Evolutionary conservation across 352 stramenopile genomes (phyloP), one percentile per base, ranked within the genome.

Genomic region (Pythium plurisporium): DNA sequence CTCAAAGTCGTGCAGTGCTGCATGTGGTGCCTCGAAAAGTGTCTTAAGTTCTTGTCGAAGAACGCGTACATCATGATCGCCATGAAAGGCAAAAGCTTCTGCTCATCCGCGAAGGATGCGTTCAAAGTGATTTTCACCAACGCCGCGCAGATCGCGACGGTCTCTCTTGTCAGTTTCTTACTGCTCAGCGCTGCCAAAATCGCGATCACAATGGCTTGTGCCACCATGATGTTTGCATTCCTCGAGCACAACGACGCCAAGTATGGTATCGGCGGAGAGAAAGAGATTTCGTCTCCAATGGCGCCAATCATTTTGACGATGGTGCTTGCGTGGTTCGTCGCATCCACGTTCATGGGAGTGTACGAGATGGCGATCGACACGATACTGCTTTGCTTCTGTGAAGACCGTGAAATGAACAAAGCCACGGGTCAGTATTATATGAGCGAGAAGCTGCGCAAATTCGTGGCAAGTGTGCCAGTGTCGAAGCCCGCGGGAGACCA

Each of bases 21-120:
- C 66, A 76, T 99, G 46, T 98, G 91, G 84, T 99, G 95, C 72
- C 86, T 96, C 43, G 83, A 96, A 49, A 98, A 97, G 60, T 97
- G 91, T 60, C 87, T 99, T 67, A 97, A 98, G 64, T 99, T 99
- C 62, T 69, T 99, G 27, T 98, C 96, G 67, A 97, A 96, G 66
- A 99, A 99, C 77, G 88, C 90, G 14, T 98, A 97, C 70, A 97
- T 98, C 42, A 50, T 94, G 34, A 83, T 95, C 58, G 85, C 83
- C 20, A 90, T 90, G 68, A 73, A 83, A 25, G 80, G 83, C n/a
- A 72, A 61, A 43, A 89, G 76, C 7, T 96, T 96, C 58, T 95
- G 86, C 65, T 67, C 79, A 12, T 90, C 94, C 0, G 96, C 95
- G n/a, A 85, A 96, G 50, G 76, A 96, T 43, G 94, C 94, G 12